Base-by-base conservation (phyloP, 371 early-diverging fungal species). In the Mortierella sp. region DNA sequence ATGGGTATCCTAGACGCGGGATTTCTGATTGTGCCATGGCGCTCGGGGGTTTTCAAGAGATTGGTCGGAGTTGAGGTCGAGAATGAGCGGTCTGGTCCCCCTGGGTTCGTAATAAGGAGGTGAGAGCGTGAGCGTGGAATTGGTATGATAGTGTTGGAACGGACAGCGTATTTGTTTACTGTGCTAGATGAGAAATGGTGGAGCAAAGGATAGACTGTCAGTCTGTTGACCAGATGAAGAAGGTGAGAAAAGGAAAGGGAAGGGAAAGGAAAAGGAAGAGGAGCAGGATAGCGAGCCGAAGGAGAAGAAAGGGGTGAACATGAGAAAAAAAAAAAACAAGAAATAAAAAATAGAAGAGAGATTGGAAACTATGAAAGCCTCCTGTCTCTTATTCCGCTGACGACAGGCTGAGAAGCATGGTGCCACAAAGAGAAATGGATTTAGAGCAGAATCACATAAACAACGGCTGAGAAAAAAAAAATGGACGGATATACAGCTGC, bases 1-100 rank as follows among this genome's bases (percentile, higher is more conserved):
- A 79, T 26, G 79, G 79, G 57, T 72, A 79, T 57, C 79, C 79
- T 46, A 79, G 63, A 25, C 62, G 23, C 4, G 79, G 79, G 65
- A 70, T 57, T 28, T 28, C 21, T 11, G 63, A 18, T 30, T 60
- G 62, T n/a, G 71, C 67, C 70, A 74, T 69, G 37, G 37, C 14
- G 50, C 50, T 21, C 16, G 16, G n/a, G 14, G 50, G 50, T 19
- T 50, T 45, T 23, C 4, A 46, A 1, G 30, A 48, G 6, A 37
- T 26, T 58, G 37, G 58, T 58, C 14, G 52, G 18, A 30, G 37
- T 16, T 21, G 53, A 14, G 37, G 57, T 55, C 4, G 46, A 28
- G 15, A 26, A 55, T 18, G 43, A 43, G 51, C 19, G 26, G 50
- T 0, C 12, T 47, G 16, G 37, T 43, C 57, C 47, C 26, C 16